A percentile compares a stretch with the other conserved stretches of the same genome.
These are phyloP conservation scores for Paramecium octaurelia DNA, from an alignment of 73 alveolate genomes.

Conservation along the genomic window DNA sequence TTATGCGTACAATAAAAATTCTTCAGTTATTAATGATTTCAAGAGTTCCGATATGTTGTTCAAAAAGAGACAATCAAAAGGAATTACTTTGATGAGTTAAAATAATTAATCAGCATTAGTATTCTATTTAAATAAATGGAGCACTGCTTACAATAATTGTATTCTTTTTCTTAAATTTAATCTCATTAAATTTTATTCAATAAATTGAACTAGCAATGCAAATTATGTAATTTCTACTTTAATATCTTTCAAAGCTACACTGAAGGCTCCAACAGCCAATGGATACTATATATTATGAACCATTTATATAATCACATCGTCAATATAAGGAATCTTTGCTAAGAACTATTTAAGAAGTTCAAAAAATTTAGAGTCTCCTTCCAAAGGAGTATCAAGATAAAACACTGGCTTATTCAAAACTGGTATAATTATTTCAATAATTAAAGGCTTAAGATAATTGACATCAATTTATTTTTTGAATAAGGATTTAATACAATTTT, in stretches of 20 bases:
- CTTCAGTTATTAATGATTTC: neutral
- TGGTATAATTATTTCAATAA: neutral
- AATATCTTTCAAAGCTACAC: neutral
- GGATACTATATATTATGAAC: neutral
- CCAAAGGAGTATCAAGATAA: conserved; percentile 30
- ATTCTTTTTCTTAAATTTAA: conserved; percentile 29
- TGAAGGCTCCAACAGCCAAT: conserved; percentile 31
- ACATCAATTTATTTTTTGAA: conserved; percentile 30
- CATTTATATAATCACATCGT: neutral
- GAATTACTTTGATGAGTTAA: neutral
- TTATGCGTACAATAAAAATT: neutral
- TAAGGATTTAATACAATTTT: conserved; percentile 10
- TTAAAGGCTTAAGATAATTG: neutral
- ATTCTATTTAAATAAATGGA: neutral
- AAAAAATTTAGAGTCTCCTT: conserved; percentile 43
- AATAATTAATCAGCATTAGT: neutral
- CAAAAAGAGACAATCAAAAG: neutral
- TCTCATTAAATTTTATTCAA: neutral
- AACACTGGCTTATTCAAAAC: conserved; percentile 22
- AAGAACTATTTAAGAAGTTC: neutral
- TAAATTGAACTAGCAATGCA: neutral
- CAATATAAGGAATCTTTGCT: conserved; percentile 3
- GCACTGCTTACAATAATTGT: neutral
- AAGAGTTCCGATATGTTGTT: neutral
- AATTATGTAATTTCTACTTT: neutral